Percentiles rank a stretch among this genome's conserved stretches.
These are phyloP conservation scores for Penicillium longicatenatum DNA, from an alignment of 495 filamentous ascomycete genomes.

Conservation along the genomic window DNA sequence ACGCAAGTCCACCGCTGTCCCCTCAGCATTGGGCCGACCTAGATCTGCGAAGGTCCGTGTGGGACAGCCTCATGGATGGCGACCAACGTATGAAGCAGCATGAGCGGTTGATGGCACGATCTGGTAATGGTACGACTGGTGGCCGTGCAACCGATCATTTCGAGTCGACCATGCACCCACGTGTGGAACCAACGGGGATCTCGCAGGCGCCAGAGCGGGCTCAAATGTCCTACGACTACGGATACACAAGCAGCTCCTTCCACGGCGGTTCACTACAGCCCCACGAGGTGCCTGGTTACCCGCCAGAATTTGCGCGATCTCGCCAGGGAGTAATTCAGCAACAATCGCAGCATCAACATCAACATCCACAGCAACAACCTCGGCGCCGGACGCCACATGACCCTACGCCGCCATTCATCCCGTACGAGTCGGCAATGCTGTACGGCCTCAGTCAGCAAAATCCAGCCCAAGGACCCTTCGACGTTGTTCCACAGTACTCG, in stretches of 20 bases:
- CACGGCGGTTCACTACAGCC: slow-evolving; percentile 43
- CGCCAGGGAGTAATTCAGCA: slow-evolving; percentile 5
- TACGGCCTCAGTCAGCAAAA: slow-evolving; percentile 76
- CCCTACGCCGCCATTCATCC: slow-evolving; percentile 37
- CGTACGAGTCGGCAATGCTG: slow-evolving; percentile 69
- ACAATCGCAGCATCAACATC: slow-evolving; percentile 26
- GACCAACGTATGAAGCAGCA: slow-evolving; percentile 68
- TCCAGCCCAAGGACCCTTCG: slow-evolving; percentile 70
- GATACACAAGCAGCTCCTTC: slow-evolving; percentile 46
- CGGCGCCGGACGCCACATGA: slow-evolving; percentile 13
- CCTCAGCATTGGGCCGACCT: slow-evolving; percentile 56
- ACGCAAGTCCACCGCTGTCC: slow-evolving; percentile 59
- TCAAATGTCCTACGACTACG: slow-evolving; percentile 44
- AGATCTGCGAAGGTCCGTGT: slow-evolving; percentile 45
- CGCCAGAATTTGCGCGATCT: slow-evolving; percentile 38
- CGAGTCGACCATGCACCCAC: slow-evolving; percentile 39
- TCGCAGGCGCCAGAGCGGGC: slow-evolving; percentile 38
- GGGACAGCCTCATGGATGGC: slow-evolving; percentile 66
- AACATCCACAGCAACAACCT: slow-evolving; percentile 17
- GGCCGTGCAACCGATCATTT: slow-evolving; percentile 36
- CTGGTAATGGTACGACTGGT: slow-evolving; percentile 24
- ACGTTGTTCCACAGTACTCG: slow-evolving; percentile 74
- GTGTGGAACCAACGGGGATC: slow-evolving; percentile 37
- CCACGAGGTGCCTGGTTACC: slow-evolving; percentile 47
- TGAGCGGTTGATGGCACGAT: slow-evolving; percentile 47